Percentiles rank a stretch among this genome's conserved stretches.
phyloP scores from a whole-genome alignment of 2,329 filamentous ascomycete genomes.

The Parafenestella ontariensis region DNA sequence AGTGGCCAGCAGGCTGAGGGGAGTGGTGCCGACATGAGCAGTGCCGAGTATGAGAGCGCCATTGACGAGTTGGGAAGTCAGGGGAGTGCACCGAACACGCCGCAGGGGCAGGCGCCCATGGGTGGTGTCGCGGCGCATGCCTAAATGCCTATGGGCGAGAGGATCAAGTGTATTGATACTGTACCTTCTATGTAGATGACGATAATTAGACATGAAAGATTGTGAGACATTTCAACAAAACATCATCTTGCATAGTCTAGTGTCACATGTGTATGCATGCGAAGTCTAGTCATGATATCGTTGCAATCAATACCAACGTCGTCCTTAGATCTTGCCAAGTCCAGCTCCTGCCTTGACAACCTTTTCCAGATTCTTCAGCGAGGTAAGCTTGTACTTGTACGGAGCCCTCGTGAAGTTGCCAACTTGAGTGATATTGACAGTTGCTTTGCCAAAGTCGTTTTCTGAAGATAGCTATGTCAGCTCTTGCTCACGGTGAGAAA shows the following conservation, averaged over 20 bases:
- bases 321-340: constrained; percentile 50
- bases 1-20: constrained; percentile 44
- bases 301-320: too few species aligned
- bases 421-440: constrained; percentile 61
- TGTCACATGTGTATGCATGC: neutral
- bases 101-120: constrained; percentile 42
- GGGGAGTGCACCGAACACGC: constrained; percentile 25
- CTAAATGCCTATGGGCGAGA: constrained; percentile 5
- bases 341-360: constrained; percentile 56
- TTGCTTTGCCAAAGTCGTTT: constrained; percentile 59
- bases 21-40: constrained; percentile 20
- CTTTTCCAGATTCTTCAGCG: constrained; percentile 52
- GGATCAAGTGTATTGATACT: constrained; percentile 28
- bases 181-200: constrained; percentile 31
- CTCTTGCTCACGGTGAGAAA: neutral
- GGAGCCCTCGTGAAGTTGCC: constrained; percentile 59
- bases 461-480: constrained; percentile 28
- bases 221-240: neutral
- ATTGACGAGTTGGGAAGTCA: constrained; percentile 42
- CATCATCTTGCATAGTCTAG: neutral
- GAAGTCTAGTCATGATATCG: too few species aligned
- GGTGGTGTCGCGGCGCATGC: constrained; percentile 49
- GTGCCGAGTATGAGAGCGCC: constrained; percentile 37
- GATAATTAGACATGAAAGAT: neutral
- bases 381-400: constrained; percentile 59